These are phyloP conservation scores for Diaporthe sp. DNA, from an alignment of 2,329 filamentous ascomycete species.

Conservation along the genomic window DNA sequence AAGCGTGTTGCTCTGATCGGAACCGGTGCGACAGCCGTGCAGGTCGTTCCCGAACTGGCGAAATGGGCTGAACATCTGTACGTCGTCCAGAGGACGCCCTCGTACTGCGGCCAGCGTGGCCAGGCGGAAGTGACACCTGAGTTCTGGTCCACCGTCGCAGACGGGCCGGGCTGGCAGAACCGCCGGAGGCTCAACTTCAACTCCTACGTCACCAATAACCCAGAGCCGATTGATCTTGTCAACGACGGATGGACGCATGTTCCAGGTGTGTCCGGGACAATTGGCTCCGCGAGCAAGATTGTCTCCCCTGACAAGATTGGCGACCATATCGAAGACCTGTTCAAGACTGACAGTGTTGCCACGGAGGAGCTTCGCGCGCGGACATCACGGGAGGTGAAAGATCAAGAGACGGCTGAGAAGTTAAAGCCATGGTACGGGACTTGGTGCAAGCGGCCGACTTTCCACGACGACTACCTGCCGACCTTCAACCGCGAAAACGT, in stretches of 20 bases:
- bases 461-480: conserved; percentile 63
- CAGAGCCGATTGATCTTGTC: background rate
- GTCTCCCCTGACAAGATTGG: background rate
- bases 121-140: background rate
- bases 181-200: conserved; percentile 2
- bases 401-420: background rate
- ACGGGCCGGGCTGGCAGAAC: background rate
- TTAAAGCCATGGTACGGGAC: conserved; percentile 65
- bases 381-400: background rate
- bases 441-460: conserved; percentile 67
- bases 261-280: background rate
- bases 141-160: background rate
- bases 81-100: background rate
- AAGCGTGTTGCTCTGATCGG: conserved; percentile 2
- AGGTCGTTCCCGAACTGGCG: background rate
- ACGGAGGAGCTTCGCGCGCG: background rate
- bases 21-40: conserved; percentile 9
- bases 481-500: conserved; percentile 66
- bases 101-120: background rate
- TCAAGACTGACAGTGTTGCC: background rate
- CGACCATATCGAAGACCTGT: background rate
- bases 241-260: background rate
- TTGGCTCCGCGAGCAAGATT: background rate
- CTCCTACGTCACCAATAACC: background rate
- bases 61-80: conserved; percentile 5